A percentile compares a stretch with the other conserved stretches of the same genome.
These are phyloP conservation scores for Neurospora discreta DNA, from an alignment of 495 filamentous ascomycete genomes.

Conservation along the genomic window DNA sequence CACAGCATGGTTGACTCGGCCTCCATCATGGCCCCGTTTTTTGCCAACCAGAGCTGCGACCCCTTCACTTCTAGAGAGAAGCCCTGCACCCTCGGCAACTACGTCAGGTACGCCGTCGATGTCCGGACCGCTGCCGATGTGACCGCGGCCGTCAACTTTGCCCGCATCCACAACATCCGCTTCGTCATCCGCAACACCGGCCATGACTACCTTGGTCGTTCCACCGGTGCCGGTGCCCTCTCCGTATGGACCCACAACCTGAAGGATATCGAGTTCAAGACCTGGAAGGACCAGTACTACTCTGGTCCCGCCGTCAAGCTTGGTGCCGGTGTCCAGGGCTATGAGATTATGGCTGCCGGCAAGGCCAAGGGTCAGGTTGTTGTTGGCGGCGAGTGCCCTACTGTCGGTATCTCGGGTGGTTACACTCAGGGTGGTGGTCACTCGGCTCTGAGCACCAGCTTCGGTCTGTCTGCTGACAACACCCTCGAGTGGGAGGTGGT, in stretches of 20 bases:
- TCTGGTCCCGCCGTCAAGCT: constrained; percentile 40
- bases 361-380: constrained; percentile 32
- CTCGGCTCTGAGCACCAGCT: constrained; percentile 37
- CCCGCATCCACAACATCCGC: constrained; percentile 29
- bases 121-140: constrained; percentile 28
- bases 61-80: constrained; percentile 14
- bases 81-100: constrained; percentile 45
- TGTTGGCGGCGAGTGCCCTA: constrained; percentile 42
- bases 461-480: constrained; percentile 52
- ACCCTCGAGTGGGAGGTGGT: constrained; percentile 50
- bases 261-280: constrained; percentile 33
- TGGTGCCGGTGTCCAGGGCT: constrained; percentile 48
- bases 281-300: constrained; percentile 30
- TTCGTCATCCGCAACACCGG: constrained; percentile 39
- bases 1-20: constrained; percentile 30
- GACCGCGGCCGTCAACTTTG: constrained; percentile 35
- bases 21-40: constrained; percentile 36
- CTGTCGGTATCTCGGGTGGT: constrained; percentile 41
- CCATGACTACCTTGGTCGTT: constrained; percentile 37
- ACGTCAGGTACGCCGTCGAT: constrained; percentile 45
- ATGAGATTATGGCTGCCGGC: constrained; percentile 38
- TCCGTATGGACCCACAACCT: constrained; percentile 43
- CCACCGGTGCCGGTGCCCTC: constrained; percentile 39
- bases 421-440: constrained; percentile 56
- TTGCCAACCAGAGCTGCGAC: constrained; percentile 31